A percentile compares a stretch with the other conserved stretches of the same genome.
Conservation (phyloP, 2,329 filamentous ascomycete species). For the Talaromyces marneffei region DNA sequence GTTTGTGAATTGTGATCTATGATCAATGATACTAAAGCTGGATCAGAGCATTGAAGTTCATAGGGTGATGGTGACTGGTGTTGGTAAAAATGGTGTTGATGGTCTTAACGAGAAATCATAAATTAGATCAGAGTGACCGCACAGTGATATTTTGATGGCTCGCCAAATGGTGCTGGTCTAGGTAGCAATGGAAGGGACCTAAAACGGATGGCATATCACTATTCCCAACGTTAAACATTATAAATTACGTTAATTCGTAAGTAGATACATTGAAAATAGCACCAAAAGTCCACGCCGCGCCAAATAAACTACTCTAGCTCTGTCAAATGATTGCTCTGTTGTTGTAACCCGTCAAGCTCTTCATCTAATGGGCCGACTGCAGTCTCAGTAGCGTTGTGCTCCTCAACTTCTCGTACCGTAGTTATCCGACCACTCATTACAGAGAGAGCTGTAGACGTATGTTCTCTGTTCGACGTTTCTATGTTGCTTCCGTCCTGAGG, state of each 20-base stretch:
- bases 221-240: background rate
- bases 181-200: too few species aligned
- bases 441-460: background rate
- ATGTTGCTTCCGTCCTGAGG: background rate
- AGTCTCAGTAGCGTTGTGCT: background rate
- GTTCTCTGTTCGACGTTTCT: background rate
- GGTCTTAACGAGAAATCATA: background rate
- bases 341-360: background rate
- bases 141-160: background rate
- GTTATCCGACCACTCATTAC: background rate
- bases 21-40: background rate
- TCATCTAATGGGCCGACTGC: background rate
- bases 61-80: too few species aligned
- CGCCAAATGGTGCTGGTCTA: background rate
- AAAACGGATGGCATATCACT: background rate
- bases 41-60: too few species aligned
- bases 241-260: too few species aligned
- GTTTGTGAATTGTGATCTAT: background rate
- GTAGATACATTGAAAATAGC: background rate
- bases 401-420: slow-evolving; percentile 12
- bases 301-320: background rate
- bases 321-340: background rate
- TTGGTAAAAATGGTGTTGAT: background rate
- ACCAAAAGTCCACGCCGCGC: background rate
- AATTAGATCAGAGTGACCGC: background rate